These are phyloP conservation scores for Fomitopsis palustris DNA, from an alignment of 1,284 basidiomycete genomes.

Conservation along the genomic window DNA sequence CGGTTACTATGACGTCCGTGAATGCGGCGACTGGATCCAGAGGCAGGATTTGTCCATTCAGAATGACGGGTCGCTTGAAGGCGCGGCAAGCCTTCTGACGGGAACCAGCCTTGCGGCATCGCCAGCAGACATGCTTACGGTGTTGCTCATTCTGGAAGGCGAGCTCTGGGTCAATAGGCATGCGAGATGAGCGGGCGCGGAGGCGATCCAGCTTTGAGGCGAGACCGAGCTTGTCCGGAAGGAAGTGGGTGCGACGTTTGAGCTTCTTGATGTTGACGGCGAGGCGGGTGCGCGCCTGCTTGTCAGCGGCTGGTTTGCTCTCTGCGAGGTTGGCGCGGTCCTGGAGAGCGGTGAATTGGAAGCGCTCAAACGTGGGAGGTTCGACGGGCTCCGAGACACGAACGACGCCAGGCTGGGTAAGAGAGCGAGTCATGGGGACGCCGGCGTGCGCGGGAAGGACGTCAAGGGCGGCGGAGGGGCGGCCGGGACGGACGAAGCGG, in stretches of 20 bases:
- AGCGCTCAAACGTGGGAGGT: neutral
- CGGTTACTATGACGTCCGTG: too few species aligned
- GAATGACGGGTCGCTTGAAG: neutral
- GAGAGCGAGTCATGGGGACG: too few species aligned
- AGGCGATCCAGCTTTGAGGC: neutral
- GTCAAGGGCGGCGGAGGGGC: neutral
- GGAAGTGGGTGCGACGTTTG: neutral
- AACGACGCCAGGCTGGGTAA: neutral
- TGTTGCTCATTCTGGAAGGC: constrained; percentile 5
- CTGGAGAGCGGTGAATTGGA: neutral
- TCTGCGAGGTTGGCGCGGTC: neutral
- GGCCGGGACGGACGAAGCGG: constrained; percentile 4
- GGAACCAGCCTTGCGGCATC: constrained; percentile 1
- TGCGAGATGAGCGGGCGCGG: neutral
- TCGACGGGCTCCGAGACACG: neutral
- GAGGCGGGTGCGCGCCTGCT: neutral
- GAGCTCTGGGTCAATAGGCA: neutral
- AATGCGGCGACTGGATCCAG: neutral
- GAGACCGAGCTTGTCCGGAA: neutral
- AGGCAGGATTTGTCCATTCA: neutral
- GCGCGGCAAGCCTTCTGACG: neutral
- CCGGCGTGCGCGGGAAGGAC: neutral
- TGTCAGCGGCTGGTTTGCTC: neutral
- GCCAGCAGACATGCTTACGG: constrained; percentile 1
- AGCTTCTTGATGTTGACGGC: neutral